Conservation (phyloP, 179 eudicot genomes). For the Beta lomatogona region DNA sequence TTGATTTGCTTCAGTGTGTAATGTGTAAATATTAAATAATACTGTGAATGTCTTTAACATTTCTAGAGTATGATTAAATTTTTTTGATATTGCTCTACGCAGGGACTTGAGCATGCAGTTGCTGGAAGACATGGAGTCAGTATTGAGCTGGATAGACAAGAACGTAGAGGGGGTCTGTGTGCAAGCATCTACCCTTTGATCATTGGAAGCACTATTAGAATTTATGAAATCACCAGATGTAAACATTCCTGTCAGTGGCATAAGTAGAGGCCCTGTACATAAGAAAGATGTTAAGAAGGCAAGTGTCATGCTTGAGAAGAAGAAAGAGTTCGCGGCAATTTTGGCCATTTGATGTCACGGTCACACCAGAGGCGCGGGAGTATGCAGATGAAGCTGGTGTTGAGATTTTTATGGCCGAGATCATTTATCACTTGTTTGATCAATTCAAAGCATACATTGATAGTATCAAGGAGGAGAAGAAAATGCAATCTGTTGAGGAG, state of each 20-base stretch:
- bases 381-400: slow-evolving; percentile 94
- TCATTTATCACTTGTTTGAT: slow-evolving; percentile 86
- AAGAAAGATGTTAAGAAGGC: slow-evolving; percentile 97
- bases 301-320: slow-evolving; percentile 98
- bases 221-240: slow-evolving; percentile 86
- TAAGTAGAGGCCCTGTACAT: slow-evolving; percentile 92
- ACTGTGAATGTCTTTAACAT: background rate
- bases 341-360: slow-evolving; percentile 93
- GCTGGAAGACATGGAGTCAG: slow-evolving; percentile 91
- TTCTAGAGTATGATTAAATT: background rate
- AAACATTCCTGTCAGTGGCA: slow-evolving; percentile 90
- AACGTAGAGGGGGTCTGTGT: slow-evolving; percentile 95
- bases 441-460: slow-evolving; percentile 97
- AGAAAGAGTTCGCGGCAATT: slow-evolving; percentile 87
- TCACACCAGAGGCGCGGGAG: slow-evolving; percentile 87
- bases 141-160: slow-evolving; percentile 82
- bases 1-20: background rate
- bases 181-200: slow-evolving; percentile 95
- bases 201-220: slow-evolving; percentile 83
- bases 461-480: slow-evolving; percentile 91
- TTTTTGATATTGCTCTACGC: background rate
- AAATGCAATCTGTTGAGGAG: slow-evolving; percentile 18
- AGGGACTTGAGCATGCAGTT: slow-evolving; percentile 98
- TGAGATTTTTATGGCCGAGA: slow-evolving; percentile 80
- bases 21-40: background rate